A percentile compares a stretch with the other conserved stretches of the same genome.
These are phyloP conservation scores for sunflower (Helianthus annuus) DNA, from an alignment of 129 eudicot species.

Conservation along the genomic window HanXRQr2.0-SUNRISE NC_035433.2:114957805-114958304, in stretches of 20 bases:
- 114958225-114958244: not conserved
- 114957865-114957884: too few relatives aligned
- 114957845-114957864: too few relatives aligned
- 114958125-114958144: conserved; percentile 31
- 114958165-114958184: conserved; percentile 29
- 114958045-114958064: conserved; percentile 45
- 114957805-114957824: too few relatives aligned
- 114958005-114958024: conserved; percentile 35
- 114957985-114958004: conserved; percentile 24
- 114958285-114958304: not conserved
- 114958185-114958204: conserved; percentile 14
- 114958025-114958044: conserved; percentile 44
- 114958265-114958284: too few relatives aligned
- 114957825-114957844: too few relatives aligned
- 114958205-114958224: conserved; percentile 1
- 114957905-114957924: conserved; percentile 36
- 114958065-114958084: conserved; percentile 23
- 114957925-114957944: conserved; percentile 35
- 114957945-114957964: conserved; percentile 33
- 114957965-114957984: conserved; percentile 30
- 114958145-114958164: conserved; percentile 21
- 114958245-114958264: not conserved
- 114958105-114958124: not conserved
- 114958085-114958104: conserved; percentile 2
- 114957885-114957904: not conserved